Conservation (phyloP, 2,329 filamentous ascomycete genomes). For the Scedosporium dehoogii region DNA sequence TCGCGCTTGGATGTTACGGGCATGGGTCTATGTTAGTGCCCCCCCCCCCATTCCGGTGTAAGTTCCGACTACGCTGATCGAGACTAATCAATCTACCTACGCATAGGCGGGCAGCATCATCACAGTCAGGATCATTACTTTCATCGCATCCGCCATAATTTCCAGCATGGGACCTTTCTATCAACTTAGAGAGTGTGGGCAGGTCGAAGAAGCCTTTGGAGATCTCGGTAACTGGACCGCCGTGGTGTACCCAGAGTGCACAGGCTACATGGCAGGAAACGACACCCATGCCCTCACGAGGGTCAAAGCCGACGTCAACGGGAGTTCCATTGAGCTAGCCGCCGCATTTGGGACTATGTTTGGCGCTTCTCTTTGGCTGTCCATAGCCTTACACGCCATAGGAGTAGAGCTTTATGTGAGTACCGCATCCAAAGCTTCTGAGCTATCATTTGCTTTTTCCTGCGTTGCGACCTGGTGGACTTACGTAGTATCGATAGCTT, state of each 20-base stretch:
- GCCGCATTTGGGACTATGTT: slow-evolving; percentile 37
- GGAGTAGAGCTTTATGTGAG: slow-evolving; percentile 38
- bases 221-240: slow-evolving; percentile 18
- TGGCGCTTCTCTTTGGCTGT: slow-evolving; percentile 42
- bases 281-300: slow-evolving; percentile 6
- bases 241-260: slow-evolving; percentile 34
- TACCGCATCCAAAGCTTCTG: background rate
- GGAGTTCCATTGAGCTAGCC: slow-evolving; percentile 21
- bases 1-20: slow-evolving; percentile 51
- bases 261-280: slow-evolving; percentile 20
- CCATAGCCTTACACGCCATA: slow-evolving; percentile 38
- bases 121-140: slow-evolving; percentile 38
- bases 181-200: slow-evolving; percentile 30
- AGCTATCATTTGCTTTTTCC: slow-evolving; percentile 9
- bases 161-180: slow-evolving; percentile 18
- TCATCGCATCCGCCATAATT: slow-evolving; percentile 29
- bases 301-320: slow-evolving; percentile 22
- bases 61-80: no score
- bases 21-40: slow-evolving; percentile 33
- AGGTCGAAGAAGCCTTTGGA: slow-evolving; percentile 31
- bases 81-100: background rate
- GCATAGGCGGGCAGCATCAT: slow-evolving; percentile 38
- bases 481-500: slow-evolving; percentile 22
- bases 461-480: background rate
- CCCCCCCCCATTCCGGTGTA: background rate